Evolutionary conservation across 345 rosid genomes (phyloP).

Genomic region (Melaleuca quinquenervia): DNA sequence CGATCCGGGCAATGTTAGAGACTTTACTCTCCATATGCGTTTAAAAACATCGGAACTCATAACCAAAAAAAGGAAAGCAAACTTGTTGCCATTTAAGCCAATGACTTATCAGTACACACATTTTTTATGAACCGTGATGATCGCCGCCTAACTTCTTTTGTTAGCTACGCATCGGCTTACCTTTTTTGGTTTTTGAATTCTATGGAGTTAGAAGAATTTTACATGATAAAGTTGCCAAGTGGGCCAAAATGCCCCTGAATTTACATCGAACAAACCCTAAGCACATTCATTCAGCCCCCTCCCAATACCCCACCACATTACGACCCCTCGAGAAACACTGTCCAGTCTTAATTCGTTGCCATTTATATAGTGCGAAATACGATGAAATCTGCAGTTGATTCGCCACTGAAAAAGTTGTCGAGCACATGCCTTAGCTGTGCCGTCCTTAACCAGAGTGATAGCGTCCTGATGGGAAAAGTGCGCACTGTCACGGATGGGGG

Average conservation of each 20-base stretch:
- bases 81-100: background rate
- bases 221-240: background rate
- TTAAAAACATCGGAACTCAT: background rate
- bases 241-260: background rate
- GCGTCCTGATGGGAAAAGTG: background rate
- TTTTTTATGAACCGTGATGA: background rate
- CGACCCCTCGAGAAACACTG: background rate
- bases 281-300: background rate
- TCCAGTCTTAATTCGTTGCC: background rate
- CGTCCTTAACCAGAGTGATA: background rate
- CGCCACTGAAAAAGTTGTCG: background rate
- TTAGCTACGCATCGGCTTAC: background rate
- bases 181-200: background rate
- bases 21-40: background rate
- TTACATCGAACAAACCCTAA: background rate
- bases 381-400: background rate
- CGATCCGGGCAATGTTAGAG: background rate
- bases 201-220: background rate
- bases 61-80: background rate
- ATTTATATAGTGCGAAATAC: background rate
- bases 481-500: background rate
- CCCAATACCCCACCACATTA: too few relatives aligned
- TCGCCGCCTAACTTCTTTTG: background rate
- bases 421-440: background rate
- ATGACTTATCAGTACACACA: background rate